phyloP scores from a whole-genome alignment of 306 rosid species.

The Glycine soja region DNA sequence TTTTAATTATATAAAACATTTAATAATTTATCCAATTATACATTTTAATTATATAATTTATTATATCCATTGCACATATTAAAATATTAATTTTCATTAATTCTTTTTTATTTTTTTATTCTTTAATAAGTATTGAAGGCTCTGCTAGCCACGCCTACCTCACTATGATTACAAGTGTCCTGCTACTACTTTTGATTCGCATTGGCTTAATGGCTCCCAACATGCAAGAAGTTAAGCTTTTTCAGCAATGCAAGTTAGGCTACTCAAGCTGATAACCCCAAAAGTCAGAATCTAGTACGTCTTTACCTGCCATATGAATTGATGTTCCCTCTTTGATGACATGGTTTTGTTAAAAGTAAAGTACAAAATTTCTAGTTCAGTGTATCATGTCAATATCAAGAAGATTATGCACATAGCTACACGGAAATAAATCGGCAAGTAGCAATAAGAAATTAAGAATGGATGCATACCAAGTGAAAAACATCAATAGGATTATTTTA shows the following conservation, averaged over 20 bases:
- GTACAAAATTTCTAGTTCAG: not conserved
- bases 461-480: no score
- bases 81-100: no score
- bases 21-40: no score
- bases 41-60: no score
- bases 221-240: not conserved
- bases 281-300: not conserved
- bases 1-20: no score
- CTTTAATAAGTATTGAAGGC: not conserved
- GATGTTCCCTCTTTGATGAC: not conserved
- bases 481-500: no score
- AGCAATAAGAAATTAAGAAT: no score
- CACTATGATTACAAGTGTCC: not conserved
- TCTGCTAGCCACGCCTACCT: not conserved
- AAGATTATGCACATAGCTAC: not conserved
- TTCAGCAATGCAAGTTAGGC: not conserved
- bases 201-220: not conserved
- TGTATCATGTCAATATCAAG: not conserved
- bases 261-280: not conserved
- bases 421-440: not conserved
- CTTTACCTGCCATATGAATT: not conserved
- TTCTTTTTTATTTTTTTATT: no score
- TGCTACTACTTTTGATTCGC: constrained; percentile 1
- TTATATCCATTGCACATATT: no score
- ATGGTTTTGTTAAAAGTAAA: constrained; percentile 8